These are phyloP conservation scores for Hypoxylon trugodes DNA, from an alignment of 495 filamentous ascomycete genomes.

Conservation along the genomic window DNA sequence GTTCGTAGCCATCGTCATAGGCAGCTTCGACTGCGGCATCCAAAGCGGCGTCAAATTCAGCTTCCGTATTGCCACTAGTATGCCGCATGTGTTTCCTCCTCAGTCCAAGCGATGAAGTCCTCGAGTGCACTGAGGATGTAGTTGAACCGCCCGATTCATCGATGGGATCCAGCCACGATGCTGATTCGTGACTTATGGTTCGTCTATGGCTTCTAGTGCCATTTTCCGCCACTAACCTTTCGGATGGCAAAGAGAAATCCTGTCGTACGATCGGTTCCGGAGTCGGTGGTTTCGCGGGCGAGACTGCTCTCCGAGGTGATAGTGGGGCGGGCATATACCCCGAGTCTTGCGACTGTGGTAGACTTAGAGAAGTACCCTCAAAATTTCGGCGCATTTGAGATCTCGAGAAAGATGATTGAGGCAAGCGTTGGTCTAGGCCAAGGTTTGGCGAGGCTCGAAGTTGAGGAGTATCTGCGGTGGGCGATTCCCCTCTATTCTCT, in stretches of 20 bases:
- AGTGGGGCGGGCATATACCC: slow-evolving; percentile 72
- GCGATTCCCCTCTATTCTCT: slow-evolving; percentile 49
- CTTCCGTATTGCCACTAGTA: slow-evolving; percentile 79
- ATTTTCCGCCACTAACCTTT: slow-evolving; percentile 38
- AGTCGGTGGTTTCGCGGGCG: slow-evolving; percentile 51
- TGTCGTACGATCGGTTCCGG: slow-evolving; percentile 50
- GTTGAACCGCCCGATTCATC: slow-evolving; percentile 91
- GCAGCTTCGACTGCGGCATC: slow-evolving; percentile 97
- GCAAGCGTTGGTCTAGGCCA: slow-evolving; percentile 31
- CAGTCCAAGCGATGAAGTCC: slow-evolving; percentile 73
- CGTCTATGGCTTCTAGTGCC: slow-evolving; percentile 55
- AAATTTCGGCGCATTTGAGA: slow-evolving; percentile 51
- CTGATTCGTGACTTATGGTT: slow-evolving; percentile 75
- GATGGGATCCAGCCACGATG: slow-evolving; percentile 96
- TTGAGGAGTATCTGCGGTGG: slow-evolving; percentile 25
- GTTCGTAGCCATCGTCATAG: slow-evolving; percentile 91
- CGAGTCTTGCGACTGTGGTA: slow-evolving; percentile 55
- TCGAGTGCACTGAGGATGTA: slow-evolving; percentile 81
- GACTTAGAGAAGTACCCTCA: slow-evolving; percentile 45
- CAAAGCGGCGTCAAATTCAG: slow-evolving; percentile 93
- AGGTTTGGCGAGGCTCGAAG: slow-evolving; percentile 38
- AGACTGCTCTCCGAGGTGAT: slow-evolving; percentile 63
- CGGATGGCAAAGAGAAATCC: slow-evolving; percentile 53
- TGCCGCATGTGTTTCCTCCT: slow-evolving; percentile 71
- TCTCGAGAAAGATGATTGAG: slow-evolving; percentile 59